Evolutionary conservation across 352 stramenopile species (phyloP).

Genomic region (Pythium apleroticum): DNA sequence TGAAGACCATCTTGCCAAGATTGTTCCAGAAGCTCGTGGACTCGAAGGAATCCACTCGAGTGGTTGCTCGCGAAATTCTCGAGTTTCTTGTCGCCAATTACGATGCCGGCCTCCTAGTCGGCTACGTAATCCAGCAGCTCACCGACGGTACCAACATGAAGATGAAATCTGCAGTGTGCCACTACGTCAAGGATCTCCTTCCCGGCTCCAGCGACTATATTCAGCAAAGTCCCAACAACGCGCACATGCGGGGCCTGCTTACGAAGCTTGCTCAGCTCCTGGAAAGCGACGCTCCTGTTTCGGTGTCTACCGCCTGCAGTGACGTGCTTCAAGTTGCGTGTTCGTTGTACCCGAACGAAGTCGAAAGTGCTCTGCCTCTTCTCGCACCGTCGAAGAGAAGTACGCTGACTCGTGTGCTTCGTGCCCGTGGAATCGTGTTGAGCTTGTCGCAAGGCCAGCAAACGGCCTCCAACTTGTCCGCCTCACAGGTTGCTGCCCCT

Average conservation of each 20-base stretch:
- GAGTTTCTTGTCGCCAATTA: slow-evolving; percentile 52
- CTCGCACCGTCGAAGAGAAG: slow-evolving; percentile 60
- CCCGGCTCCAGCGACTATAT: slow-evolving; percentile 56
- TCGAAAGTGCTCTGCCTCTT: slow-evolving; percentile 51
- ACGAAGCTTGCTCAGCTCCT: slow-evolving; percentile 68
- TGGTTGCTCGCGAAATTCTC: slow-evolving; percentile 57
- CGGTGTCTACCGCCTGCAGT: slow-evolving; percentile 51
- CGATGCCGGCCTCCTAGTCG: slow-evolving; percentile 47
- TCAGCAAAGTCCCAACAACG: slow-evolving; percentile 58
- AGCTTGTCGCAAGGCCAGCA: slow-evolving; percentile 12
- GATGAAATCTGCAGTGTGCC: slow-evolving; percentile 63
- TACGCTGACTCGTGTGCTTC: slow-evolving; percentile 51
- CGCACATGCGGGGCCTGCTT: slow-evolving; percentile 67
- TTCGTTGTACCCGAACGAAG: slow-evolving; percentile 49
- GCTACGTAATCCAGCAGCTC: slow-evolving; percentile 55
- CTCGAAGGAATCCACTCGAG: slow-evolving; percentile 61
- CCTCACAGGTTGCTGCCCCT: background rate
- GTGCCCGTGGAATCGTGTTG: slow-evolving; percentile 53
- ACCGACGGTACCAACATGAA: slow-evolving; percentile 82
- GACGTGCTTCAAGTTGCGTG: slow-evolving; percentile 54
- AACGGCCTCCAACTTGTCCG: background rate
- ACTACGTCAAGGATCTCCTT: slow-evolving; percentile 63
- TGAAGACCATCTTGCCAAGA: slow-evolving; percentile 61
- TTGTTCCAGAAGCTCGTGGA: slow-evolving; percentile 81
- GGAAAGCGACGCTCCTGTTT: slow-evolving; percentile 59